Evolutionary conservation across 495 filamentous ascomycete genomes (phyloP).

Genomic region (Baudoinia panamericana): DNA sequence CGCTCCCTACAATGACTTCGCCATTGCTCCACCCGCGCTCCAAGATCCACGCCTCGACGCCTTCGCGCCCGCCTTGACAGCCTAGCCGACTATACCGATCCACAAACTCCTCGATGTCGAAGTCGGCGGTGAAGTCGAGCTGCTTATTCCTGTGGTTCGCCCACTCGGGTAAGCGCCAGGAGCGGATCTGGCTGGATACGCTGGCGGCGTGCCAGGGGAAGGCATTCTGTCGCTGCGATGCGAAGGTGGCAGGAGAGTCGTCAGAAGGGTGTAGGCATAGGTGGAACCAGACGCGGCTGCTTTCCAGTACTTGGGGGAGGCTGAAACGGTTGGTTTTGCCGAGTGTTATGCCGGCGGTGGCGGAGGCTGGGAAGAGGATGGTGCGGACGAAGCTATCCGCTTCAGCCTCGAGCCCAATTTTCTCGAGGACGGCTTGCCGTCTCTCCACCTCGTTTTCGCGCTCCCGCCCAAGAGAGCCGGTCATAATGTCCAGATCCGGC

Average conservation of each 20-base stretch:
- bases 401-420: conserved; percentile 68
- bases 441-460: conserved; percentile 68
- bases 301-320: conserved; percentile 51
- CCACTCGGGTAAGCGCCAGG: conserved; percentile 93
- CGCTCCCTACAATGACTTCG: conserved; percentile 77
- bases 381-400: conserved; percentile 68
- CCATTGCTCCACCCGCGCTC: conserved; percentile 98
- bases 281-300: conserved; percentile 91
- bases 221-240: conserved; percentile 43
- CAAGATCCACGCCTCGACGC: conserved; percentile 88
- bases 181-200: conserved; percentile 80
- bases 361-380: conserved; percentile 68
- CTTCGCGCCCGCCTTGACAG: conserved; percentile 80
- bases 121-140: conserved; percentile 95
- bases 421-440: conserved; percentile 71
- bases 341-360: conserved; percentile 58
- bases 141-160: conserved; percentile 81
- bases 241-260: conserved; percentile 58
- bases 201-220: conserved; percentile 73
- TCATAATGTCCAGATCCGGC: conserved; percentile 66
- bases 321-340: conserved; percentile 65
- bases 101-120: conserved; percentile 84
- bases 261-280: conserved; percentile 85
- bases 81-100: conserved; percentile 69
- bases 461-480: conserved; percentile 50